These are phyloP conservation scores for Rhodamnia argentea DNA, from an alignment of 345 rosid genomes.

Conservation along the genomic window DNA sequence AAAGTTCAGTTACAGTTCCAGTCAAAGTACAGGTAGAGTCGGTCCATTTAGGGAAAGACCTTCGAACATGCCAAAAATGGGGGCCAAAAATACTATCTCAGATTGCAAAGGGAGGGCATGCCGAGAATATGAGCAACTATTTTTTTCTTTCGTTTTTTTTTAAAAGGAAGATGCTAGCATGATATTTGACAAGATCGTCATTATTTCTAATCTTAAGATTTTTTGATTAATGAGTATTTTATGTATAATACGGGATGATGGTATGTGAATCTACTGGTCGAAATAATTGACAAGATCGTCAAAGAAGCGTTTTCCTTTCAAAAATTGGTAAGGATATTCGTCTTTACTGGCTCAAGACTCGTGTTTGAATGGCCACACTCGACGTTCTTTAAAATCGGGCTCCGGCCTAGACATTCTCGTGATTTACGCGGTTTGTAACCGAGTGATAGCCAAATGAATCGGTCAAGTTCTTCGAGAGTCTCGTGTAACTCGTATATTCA, in stretches of 20 bases:
- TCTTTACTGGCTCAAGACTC: rapidly evolving
- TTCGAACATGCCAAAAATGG: not conserved
- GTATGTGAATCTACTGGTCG: no score
- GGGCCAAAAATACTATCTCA: not conserved
- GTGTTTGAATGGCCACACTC: not conserved
- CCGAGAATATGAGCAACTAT: not conserved
- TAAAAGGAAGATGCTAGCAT: no score
- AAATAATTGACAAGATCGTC: no score
- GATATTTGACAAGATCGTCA: no score
- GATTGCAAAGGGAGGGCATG: not conserved
- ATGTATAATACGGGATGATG: no score
- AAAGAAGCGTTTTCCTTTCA: no score
- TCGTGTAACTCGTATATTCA: not conserved
- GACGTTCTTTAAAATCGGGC: not conserved
- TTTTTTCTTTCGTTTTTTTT: not conserved
- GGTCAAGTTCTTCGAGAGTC: not conserved
- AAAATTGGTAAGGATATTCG: not conserved
- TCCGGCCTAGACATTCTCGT: rapidly evolving
- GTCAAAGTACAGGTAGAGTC: not conserved
- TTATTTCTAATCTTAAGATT: no score
- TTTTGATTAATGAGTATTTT: no score
- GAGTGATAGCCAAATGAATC: not conserved
- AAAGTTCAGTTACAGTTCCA: not conserved
- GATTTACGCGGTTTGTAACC: not conserved
- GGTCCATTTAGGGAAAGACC: not conserved